Evolutionary conservation across 179 eudicot species (phyloP).

Genomic region (Heliamphora pulchella): DNA sequence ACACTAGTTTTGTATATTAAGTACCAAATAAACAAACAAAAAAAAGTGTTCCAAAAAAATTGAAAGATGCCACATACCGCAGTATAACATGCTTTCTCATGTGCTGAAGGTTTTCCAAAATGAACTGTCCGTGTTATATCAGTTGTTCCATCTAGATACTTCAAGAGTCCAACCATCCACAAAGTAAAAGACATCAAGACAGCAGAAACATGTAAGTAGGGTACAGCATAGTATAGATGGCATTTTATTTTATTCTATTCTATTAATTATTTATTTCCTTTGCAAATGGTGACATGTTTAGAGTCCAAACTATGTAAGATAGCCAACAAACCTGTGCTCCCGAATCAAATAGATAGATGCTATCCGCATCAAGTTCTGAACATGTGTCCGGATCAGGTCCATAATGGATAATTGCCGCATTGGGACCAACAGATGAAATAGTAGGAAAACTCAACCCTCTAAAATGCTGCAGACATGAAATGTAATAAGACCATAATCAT

Average conservation of each 20-base stretch:
- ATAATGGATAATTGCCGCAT: conserved; percentile 93
- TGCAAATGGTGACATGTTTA: background rate
- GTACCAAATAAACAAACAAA: background rate
- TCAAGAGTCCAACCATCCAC: conserved; percentile 18
- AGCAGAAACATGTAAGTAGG: conserved; percentile 8
- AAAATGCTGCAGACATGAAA: conserved; percentile 51
- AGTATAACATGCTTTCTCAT: conserved; percentile 91
- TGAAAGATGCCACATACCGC: conserved; percentile 46
- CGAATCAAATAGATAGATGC: conserved; percentile 82
- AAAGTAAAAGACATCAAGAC: conserved; percentile 12
- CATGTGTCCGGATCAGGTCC: conserved; percentile 62
- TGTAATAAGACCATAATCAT: background rate
- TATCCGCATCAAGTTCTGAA: conserved; percentile 79
- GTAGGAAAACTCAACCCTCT: conserved; percentile 96
- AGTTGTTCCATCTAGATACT: conserved; percentile 98
- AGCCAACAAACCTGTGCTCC: conserved; percentile 75
- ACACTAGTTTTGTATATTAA: background rate
- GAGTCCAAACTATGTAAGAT: conserved; percentile 9
- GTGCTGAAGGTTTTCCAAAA: conserved; percentile 83
- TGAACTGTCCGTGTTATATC: conserved; percentile 96
- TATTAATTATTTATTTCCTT: background rate
- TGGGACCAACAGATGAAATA: conserved; percentile 90
- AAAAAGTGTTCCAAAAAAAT: background rate
- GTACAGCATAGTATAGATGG: background rate
- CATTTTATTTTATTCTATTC: no score